A percentile compares a stretch with the other conserved stretches of the same genome.
phyloP scores from a whole-genome alignment of 176 grass and related monocot species.

The Oryza glumipatula region DNA sequence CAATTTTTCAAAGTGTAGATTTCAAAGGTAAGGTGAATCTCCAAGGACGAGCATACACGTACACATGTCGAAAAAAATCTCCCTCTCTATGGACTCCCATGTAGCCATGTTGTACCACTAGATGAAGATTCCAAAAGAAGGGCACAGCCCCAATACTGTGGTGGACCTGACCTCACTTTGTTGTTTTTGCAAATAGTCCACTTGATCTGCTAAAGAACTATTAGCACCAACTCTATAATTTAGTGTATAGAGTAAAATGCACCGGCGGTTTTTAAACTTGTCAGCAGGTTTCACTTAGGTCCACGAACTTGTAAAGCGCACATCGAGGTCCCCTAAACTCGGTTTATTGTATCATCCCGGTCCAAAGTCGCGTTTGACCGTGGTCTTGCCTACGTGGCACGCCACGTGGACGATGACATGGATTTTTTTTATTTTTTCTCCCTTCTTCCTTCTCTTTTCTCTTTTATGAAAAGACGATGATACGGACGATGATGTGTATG shows the following conservation, averaged over 20 bases:
- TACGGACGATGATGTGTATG: too few relatives aligned
- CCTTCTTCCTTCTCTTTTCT: too few relatives aligned
- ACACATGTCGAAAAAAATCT: not conserved
- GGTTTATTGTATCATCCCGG: too few relatives aligned
- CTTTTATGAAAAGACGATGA: too few relatives aligned
- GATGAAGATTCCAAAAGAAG: constrained; percentile 27
- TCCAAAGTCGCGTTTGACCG: too few relatives aligned
- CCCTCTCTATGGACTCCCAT: not conserved
- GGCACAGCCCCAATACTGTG: constrained; percentile 7
- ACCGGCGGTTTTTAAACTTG: too few relatives aligned
- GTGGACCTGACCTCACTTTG: constrained; percentile 29
- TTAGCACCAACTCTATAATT: not conserved
- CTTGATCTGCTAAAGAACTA: constrained; percentile 11
- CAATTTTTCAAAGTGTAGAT: not conserved
- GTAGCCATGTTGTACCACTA: not conserved
- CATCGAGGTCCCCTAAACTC: too few relatives aligned
- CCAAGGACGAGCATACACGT: not conserved
- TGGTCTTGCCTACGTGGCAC: too few relatives aligned
- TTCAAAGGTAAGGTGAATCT: not conserved
- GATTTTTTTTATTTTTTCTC: too few relatives aligned
- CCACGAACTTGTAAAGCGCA: too few relatives aligned
- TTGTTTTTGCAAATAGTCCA: not conserved
- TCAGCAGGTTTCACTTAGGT: too few relatives aligned
- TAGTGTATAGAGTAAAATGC: not conserved
- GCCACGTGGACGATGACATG: too few relatives aligned